These are phyloP conservation scores for Coemansia umbellata DNA, from an alignment of 192 early-diverging fungal genomes.

Conservation along the genomic window DNA sequence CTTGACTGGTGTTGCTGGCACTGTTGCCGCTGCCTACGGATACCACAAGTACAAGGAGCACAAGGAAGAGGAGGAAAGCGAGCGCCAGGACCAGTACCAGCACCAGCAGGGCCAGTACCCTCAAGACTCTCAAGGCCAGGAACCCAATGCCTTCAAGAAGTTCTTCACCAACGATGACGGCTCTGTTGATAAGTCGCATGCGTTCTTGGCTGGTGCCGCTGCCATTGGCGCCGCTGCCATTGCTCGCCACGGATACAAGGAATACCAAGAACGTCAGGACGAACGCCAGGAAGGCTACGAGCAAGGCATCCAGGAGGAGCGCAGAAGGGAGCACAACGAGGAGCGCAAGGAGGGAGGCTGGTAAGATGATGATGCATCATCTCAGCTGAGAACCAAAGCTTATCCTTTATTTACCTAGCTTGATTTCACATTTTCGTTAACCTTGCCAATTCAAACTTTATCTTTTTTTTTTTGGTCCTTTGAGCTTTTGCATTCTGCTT, in stretches of 20 bases:
- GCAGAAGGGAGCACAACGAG: neutral
- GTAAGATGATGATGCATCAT: no score
- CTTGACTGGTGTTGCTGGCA: conserved; percentile 11
- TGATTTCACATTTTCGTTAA: no score
- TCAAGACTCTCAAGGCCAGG: neutral
- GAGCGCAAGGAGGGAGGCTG: no score
- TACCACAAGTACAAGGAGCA: conserved; percentile 11
- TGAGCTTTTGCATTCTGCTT: no score
- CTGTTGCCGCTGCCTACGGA: conserved; percentile 11
- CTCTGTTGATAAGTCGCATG: conserved; percentile 24
- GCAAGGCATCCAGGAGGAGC: no score
- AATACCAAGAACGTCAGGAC: no score
- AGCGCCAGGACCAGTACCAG: conserved; percentile 3
- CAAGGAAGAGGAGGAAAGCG: neutral
- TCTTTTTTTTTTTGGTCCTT: no score
- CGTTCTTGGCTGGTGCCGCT: no score
- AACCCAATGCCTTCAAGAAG: conserved; percentile 10
- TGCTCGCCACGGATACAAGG: neutral
- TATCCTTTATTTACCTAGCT: no score
- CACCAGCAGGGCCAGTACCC: conserved; percentile 3
- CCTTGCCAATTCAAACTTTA: no score
- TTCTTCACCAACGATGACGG: conserved; percentile 19
- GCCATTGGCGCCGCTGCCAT: neutral
- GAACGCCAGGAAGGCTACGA: neutral
- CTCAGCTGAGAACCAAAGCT: no score